Conservation (phyloP, 2,329 filamentous ascomycete species). For the Xylariaceae sp. region DNA sequence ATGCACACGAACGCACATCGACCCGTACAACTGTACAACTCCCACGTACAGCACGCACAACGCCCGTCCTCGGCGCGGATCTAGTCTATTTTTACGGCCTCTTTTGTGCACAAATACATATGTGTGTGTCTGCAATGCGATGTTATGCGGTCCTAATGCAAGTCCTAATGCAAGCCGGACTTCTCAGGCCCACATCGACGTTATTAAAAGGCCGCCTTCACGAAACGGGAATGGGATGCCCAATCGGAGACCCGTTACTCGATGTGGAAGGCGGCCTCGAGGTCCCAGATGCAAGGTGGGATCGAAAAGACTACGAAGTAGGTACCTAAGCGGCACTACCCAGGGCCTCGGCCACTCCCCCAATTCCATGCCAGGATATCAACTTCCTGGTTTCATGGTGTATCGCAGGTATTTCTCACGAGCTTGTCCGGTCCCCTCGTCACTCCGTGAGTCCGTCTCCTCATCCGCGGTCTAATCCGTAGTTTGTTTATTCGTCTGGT, state of each 20-base stretch:
- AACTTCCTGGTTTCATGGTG: background rate
- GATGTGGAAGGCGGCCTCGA: background rate
- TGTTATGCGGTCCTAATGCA: conserved; percentile 29
- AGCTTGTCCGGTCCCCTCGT: background rate
- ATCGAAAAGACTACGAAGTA: background rate
- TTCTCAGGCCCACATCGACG: background rate
- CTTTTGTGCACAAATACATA: conserved; percentile 12
- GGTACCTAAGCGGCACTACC: background rate
- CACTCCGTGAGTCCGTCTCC: background rate
- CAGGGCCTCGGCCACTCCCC: background rate
- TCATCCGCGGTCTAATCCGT: background rate
- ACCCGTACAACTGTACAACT: background rate
- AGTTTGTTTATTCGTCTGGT: background rate
- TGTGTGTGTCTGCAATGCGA: conserved; percentile 15
- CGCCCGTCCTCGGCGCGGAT: background rate
- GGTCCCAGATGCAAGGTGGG: background rate
- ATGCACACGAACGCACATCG: too few species aligned
- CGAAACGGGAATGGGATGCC: background rate
- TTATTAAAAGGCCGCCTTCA: background rate
- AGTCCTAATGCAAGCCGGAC: conserved; percentile 14
- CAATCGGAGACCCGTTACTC: background rate
- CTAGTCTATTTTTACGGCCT: conserved; percentile 13
- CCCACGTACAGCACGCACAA: background rate
- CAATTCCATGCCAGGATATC: background rate
- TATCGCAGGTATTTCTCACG: background rate